phyloP scores from a whole-genome alignment of 306 rosid species.

The Cajanus cajan region DNA sequence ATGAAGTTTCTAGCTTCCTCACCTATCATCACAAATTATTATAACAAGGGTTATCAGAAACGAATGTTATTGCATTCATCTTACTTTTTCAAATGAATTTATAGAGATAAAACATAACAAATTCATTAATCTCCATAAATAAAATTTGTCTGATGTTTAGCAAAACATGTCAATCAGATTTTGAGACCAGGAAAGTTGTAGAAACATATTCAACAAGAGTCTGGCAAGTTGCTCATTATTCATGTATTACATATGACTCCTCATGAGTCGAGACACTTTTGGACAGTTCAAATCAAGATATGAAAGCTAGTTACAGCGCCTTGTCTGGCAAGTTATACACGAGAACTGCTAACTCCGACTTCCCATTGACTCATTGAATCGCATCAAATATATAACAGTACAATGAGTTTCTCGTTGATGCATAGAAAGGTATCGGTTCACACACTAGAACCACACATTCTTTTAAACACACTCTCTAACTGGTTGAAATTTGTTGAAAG shows the following conservation, averaged over 20 bases:
- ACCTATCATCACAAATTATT: conserved; percentile 37
- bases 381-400: not conserved
- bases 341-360: not conserved
- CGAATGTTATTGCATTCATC: not conserved
- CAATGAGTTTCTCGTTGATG: too few species aligned
- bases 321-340: too few species aligned
- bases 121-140: not conserved
- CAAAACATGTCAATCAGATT: not conserved
- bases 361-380: not conserved
- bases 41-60: not conserved
- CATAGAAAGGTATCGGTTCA: not conserved
- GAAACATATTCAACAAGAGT: not conserved
- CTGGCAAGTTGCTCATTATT: not conserved
- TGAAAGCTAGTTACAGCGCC: too few species aligned
- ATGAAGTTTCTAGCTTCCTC: conserved; percentile 77
- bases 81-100: not conserved
- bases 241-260: not conserved
- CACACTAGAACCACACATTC: too few species aligned
- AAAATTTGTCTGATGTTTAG: not conserved
- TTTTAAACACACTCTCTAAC: too few species aligned
- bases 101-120: not conserved
- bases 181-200: not conserved
- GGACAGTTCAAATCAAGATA: too few species aligned
- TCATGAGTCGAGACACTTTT: too few species aligned
- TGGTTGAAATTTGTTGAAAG: too few species aligned